Conservation (phyloP, 164 flowering plant genomes). For the Tetracentron sinense region DNA sequence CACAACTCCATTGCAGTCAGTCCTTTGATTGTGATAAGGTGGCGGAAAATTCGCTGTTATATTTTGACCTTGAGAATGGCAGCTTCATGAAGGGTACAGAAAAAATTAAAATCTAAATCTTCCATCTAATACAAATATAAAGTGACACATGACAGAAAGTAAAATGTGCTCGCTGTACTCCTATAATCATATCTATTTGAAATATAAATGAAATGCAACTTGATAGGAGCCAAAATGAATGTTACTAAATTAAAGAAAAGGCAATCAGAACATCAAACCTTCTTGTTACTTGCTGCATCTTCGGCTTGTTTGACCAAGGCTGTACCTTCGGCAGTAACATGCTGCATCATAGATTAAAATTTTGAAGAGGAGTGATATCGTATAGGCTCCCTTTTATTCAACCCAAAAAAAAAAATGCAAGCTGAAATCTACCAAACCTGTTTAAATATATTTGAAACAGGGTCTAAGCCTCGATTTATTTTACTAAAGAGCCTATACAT, state of each 20-base stretch:
- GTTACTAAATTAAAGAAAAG: background rate
- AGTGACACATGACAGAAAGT: too few relatives aligned
- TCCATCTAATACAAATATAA: too few relatives aligned
- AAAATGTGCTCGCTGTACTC: background rate
- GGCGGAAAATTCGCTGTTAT: background rate
- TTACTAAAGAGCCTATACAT: conserved; percentile 82
- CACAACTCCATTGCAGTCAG: background rate
- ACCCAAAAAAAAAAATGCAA: background rate
- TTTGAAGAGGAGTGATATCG: background rate
- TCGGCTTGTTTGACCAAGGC: conserved; percentile 28
- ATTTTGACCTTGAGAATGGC: background rate
- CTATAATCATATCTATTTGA: background rate
- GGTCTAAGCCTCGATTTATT: conserved; percentile 75
- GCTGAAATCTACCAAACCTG: conserved; percentile 46
- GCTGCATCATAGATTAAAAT: conserved; percentile 43
- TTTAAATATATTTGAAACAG: conserved; percentile 74
- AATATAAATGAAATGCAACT: background rate
- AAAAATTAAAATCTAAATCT: too few relatives aligned
- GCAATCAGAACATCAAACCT: background rate
- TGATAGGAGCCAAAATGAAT: background rate
- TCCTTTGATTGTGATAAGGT: background rate
- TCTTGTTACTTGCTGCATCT: conserved; percentile 25
- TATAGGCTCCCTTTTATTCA: background rate
- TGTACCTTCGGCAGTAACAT: conserved; percentile 88
- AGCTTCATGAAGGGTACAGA: background rate